Evolutionary conservation across 495 filamentous ascomycete species (phyloP), one percentile per base, ranked within the genome.

Genomic region (Neurospora intermedia): DNA sequence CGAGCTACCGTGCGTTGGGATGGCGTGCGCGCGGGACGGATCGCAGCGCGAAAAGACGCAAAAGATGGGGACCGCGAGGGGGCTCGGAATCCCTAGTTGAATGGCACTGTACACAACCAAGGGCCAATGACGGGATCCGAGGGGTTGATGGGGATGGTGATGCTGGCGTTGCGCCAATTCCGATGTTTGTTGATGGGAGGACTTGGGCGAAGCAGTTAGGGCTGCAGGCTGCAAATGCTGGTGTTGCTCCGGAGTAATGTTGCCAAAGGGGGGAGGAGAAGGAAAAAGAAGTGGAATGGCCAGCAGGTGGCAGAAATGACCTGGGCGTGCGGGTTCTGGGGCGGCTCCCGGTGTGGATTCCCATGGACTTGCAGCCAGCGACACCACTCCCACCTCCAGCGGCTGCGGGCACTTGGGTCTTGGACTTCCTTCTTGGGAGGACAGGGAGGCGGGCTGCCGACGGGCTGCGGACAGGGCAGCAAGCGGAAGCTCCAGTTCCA

Each of bases 201-300:
- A 31, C 13, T 66, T 31, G 54, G 54, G 54, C 54, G 54, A 66
- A 35, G 54, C 27, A 35, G 54, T 66, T 15, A 31, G 27, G 54
- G 54, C 23, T 62, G 54, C 54, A 35, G 54, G 18, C 54, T 16
- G 54, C 11, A 62, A 62, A 35, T 38, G 54, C 54, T 66, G 54
- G 54, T 66, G 54, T 66, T 66, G 54, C 54, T 66, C 27, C 54
- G 11, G 31, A 66, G 54, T 66, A 66, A 66, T 66, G 15, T 31
- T 66, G 54, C 54, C 54, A 66, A 66, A 66, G 54, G 54, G 54
- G 54, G 54, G 54, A 35, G 54, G 15, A 66, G 54, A 66, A 66
- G 54, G 54, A 66, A 66, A 66, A 66, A 66, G 54, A 66, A 66
- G 54, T 66, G 54, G 54, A 66, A 66, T 66, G 54, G 54, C 54